Evolutionary conservation across 306 rosid species (phyloP), one percentile per base, ranked within the genome.

Genomic region (Canavalia gladiata): DNA sequence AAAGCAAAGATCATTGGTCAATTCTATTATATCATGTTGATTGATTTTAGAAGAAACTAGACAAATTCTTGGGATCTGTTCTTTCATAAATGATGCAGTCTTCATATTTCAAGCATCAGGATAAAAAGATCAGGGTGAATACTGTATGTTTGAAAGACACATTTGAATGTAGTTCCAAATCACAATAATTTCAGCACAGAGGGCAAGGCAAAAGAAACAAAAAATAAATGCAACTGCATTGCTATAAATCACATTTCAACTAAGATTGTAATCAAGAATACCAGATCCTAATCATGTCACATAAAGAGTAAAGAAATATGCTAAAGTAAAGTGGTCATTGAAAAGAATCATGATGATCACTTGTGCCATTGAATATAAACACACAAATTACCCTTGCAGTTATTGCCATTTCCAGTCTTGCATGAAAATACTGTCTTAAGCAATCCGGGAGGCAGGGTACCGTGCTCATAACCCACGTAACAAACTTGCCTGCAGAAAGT

Each of bases 361-460:
- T 31, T 25, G 64, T 25, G 12, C 65, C 30, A 64, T 76, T 62
- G 68, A 62, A 64, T 35, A 41, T 64, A 51, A 82, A 69, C 41
- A 74, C 41, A 75, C 41, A 46, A 69, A 63, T 73, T 88, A 95
- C 97, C 97, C 84, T 86, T 13, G 67, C 59, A 75, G 80, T 55
- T 57, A 62, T 81, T 47, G 80, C 72, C 28, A 79, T 54, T 51
- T 85, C 89, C 73, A 95, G 68, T 86, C 89, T 90, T 33, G 94
- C 83, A 84, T 88, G 84, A 64, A 86, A 87, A 87, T 87, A 93
- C 64, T 79, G 90, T 31, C 82, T 66, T 31, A 93, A 85, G 81
- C 95, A 88, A 82, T 91, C 93, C 0, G 97, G 85, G 59, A 93
- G 93, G 86, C 87, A 76, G 1, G 97, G 93, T 70, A 90, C 86